Evolutionary conservation across 306 rosid genomes (phyloP).

Genomic region (Begonia fuchsioides): DNA sequence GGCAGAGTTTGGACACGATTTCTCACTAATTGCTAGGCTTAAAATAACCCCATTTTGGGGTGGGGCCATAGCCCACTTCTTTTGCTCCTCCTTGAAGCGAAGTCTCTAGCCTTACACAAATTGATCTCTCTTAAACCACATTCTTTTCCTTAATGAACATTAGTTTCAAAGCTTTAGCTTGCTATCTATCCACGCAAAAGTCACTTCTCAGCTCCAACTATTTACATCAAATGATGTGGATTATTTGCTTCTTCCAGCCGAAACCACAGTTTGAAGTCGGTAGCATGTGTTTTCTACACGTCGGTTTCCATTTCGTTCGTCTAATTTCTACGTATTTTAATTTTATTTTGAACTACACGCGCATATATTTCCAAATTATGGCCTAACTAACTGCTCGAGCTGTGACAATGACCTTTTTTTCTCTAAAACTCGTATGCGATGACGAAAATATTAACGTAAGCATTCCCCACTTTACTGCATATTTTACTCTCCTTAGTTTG

Average conservation of each 20-base stretch:
- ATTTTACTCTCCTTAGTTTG: no score
- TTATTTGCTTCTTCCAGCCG: slow-evolving; percentile 61
- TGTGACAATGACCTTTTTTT: background rate
- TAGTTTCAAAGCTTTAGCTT: slow-evolving; percentile 65
- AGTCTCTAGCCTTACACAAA: slow-evolving; percentile 34
- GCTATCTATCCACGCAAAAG: slow-evolving; percentile 96
- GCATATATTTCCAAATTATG: background rate
- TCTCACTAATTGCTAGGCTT: slow-evolving; percentile 16
- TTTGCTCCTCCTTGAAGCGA: slow-evolving; percentile 97
- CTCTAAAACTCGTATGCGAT: background rate
- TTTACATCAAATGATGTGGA: slow-evolving; percentile 71
- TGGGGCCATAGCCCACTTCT: no score
- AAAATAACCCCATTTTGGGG: no score
- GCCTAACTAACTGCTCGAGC: background rate
- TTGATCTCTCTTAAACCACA: slow-evolving; percentile 20
- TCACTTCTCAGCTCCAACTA: slow-evolving; percentile 29
- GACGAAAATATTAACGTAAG: no score
- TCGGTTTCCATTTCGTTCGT: slow-evolving; percentile 13
- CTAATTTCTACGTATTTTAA: slow-evolving; percentile 12
- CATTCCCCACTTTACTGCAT: no score
- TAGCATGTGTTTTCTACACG: no score
- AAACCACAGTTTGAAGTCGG: no score
- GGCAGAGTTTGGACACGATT: slow-evolving; percentile 24
- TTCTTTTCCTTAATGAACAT: slow-evolving; percentile 21
- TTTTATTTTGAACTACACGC: background rate